These are phyloP conservation scores for Kurtzmaniella quercitrusa DNA, from an alignment of 1,139 yeast species.

Conservation along the genomic window DNA sequence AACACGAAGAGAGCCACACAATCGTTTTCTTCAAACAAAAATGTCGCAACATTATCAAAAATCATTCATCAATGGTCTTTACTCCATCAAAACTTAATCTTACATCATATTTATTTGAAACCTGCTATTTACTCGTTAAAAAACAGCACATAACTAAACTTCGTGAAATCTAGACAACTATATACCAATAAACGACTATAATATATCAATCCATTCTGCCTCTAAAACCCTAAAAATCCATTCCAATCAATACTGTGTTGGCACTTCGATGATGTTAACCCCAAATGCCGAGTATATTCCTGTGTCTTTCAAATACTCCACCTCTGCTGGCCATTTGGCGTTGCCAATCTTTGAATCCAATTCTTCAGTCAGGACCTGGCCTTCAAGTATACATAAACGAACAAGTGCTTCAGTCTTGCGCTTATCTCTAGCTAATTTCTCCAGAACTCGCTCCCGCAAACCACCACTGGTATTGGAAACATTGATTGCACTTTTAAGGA, in stretches of 20 bases:
- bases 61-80: too few species aligned
- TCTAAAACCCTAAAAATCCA: too few species aligned
- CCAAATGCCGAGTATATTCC: slow-evolving; percentile 28
- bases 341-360: slow-evolving; percentile 36
- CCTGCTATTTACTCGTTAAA: neutral
- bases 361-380: slow-evolving; percentile 29
- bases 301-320: slow-evolving; percentile 21
- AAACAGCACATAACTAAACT: neutral
- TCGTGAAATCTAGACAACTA: too few species aligned
- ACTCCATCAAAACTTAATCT: too few species aligned
- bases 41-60: too few species aligned
- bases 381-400: slow-evolving; percentile 44
- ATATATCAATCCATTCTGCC: too few species aligned
- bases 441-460: slow-evolving; percentile 43
- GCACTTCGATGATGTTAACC: slow-evolving; percentile 11
- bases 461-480: slow-evolving; percentile 48
- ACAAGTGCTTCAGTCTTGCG: slow-evolving; percentile 42
- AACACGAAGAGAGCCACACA: too few species aligned
- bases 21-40: too few species aligned
- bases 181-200: too few species aligned
- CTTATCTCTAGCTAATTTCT: slow-evolving; percentile 40
- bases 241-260: neutral
- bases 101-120: neutral
- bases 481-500: slow-evolving; percentile 46
- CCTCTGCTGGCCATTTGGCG: slow-evolving; percentile 28